Evolutionary conservation across 306 rosid genomes (phyloP), one percentile per base, ranked within the genome.

Genomic region (Trifolium subterraneum): DNA sequence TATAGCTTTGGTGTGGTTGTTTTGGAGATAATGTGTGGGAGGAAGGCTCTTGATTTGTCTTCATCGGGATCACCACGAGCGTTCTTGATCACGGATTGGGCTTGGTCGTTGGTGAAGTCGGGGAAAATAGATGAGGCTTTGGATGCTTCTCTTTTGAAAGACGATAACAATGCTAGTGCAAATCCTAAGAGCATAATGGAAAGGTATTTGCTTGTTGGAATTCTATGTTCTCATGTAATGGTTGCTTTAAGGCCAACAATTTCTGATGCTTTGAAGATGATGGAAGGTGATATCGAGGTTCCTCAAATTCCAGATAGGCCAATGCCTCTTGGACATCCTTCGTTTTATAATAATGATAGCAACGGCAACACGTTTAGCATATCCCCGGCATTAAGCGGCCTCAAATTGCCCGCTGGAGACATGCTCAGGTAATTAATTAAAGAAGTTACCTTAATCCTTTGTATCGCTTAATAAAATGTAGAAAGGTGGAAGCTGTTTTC

Each of bases 1-100:
- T 95, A 95, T 71, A 95, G 98, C 73, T 95, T 95, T n/a, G 99
- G 99, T 6, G 98, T 95, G 22, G 99, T 95, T 68, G 81, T 94
- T 81, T 81, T 94, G 84, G 99, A 94, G 92, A 86, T 94, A 29
- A 90, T 95, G 97, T 92, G 97, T 51, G 99, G 98, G 78, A 86
- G 99, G 68, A 92, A 89, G 79, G 99, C 97, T 38, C 92, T 95
- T 54, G 93, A 95, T 38, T 75, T 95, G 84, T 86, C 98, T 13
- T 80, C 92, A 10, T 78, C 88, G 4, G 96, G 84, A 11, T 87
- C 96, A 0, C 89, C 92, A 0, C 80, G 73, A 0, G 92, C 93
- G 0, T 92, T 92, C 85, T 58, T 95, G 92, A 86, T 95, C 81
- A 92, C 98, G 0, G 98, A 95, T 78, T 95, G 98, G 98, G 99